Base-by-base conservation (phyloP, 345 rosid species). In the Lepidium aucheri region DNA sequence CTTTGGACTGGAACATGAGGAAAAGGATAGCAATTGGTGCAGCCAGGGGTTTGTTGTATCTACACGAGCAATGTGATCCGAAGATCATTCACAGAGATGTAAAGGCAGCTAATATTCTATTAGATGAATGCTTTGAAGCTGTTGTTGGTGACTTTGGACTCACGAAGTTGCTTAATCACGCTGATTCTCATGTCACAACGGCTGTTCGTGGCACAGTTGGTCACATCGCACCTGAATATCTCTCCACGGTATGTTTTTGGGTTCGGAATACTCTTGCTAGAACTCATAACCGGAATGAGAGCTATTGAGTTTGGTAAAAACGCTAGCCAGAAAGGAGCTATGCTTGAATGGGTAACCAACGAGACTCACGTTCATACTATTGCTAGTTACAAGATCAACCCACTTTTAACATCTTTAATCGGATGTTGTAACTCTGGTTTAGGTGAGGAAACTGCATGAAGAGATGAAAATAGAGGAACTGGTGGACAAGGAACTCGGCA, bases 141-240 rank as follows among this genome's bases (percentile, higher is more conserved):
- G 80, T 92, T 3, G 98, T 92, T n/a, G 97, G 98, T 14, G 98
- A 92, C 74, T 89, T 92, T 75, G 98, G 98, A 68, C 93, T 92
- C 2, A 97, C 95, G 0, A 92, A 92, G 79, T 97, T 89, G 6
- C 87, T 92, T 50, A 87, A 92, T 76, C 98, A 87, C 65, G 83
- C 85, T 1, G 97, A 87, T 64, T 87, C 98, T 30, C 98, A 92
- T 70, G 95, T 92, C 70, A 89, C 97, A 1, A 92, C 98, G 2
- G 97, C 98, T 4, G 98, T 92, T 14, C 92, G 95, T 28, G 97
- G 98, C 67, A 92, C 97, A 12, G 95, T 92, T 44, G 98, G 96
- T 4, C 98, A 92, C 68, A 92, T 91, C 33, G 96, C 98, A 0
- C 98, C 96, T 0, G 96, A 91, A 69, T 91, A 91, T 69, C 96